Percentiles rank a stretch among this genome's conserved stretches.
Conservation (phyloP, 2,329 filamentous ascomycete genomes). For the Penicillium hesseltinei region DNA sequence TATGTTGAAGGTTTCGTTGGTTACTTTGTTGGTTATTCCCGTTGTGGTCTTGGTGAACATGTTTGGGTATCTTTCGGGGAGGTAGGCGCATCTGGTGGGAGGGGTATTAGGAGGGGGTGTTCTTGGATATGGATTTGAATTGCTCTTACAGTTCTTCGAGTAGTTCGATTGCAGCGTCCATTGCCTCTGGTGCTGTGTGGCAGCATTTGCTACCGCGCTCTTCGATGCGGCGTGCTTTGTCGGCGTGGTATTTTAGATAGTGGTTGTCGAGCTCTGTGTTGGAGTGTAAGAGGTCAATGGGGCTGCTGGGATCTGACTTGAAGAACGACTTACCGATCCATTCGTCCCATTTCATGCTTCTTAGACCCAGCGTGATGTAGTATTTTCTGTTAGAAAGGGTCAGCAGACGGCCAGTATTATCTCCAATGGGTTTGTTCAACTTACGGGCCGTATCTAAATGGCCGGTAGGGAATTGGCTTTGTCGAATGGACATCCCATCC, state of each 20-base stretch:
- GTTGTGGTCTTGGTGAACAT: slow-evolving; percentile 63
- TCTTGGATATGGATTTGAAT: neutral
- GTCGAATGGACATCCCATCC: slow-evolving; percentile 68
- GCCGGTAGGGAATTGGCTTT: slow-evolving; percentile 72
- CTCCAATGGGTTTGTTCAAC: slow-evolving; percentile 14
- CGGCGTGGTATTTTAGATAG: slow-evolving; percentile 68
- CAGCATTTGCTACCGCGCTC: slow-evolving; percentile 68
- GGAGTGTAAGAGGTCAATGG: neutral
- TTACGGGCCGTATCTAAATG: slow-evolving; percentile 71
- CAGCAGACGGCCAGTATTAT: neutral
- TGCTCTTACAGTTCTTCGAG: slow-evolving; percentile 63
- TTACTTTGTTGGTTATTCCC: slow-evolving; percentile 69
- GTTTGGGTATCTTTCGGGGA: slow-evolving; percentile 71
- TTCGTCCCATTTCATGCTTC: slow-evolving; percentile 66
- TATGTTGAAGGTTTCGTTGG: slow-evolving; percentile 70
- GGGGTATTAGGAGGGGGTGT: slow-evolving; percentile 1
- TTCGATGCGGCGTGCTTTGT: slow-evolving; percentile 66
- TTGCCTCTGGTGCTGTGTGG: slow-evolving; percentile 66
- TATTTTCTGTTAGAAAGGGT: slow-evolving; percentile 52
- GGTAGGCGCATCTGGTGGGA: slow-evolving; percentile 53
- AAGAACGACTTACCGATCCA: slow-evolving; percentile 59
- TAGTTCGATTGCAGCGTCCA: slow-evolving; percentile 70
- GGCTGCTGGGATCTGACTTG: neutral
- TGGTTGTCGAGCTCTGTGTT: slow-evolving; percentile 71
- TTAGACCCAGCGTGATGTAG: slow-evolving; percentile 72